A percentile compares a stretch with the other conserved stretches of the same genome.
Conservation (phyloP, 176 grass and related monocot species). For the Musa troglodytarum region DNA sequence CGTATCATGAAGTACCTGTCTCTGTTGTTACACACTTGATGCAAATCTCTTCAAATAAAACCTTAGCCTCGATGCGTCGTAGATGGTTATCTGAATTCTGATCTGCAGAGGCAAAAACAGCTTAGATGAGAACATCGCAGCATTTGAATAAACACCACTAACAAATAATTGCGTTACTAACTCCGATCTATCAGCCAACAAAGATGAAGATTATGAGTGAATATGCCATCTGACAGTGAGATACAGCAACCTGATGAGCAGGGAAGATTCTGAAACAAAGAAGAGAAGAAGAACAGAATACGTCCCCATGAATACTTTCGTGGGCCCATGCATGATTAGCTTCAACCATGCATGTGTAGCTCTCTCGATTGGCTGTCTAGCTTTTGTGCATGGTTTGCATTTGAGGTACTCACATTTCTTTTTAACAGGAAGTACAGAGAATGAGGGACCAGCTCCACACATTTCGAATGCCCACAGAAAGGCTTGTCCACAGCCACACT, state of each 20-base stretch:
- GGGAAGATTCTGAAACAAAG: not conserved
- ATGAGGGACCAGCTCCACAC: not conserved
- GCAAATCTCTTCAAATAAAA: not conserved
- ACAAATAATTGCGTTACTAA: too few relatives aligned
- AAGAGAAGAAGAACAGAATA: not conserved
- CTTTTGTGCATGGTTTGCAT: not conserved
- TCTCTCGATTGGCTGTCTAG: not conserved
- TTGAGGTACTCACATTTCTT: not conserved
- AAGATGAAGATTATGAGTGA: too few relatives aligned
- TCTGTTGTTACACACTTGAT: too few relatives aligned
- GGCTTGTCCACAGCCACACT: not conserved
- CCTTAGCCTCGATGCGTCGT: too few relatives aligned
- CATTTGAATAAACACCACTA: not conserved
- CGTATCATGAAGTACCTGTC: too few relatives aligned
- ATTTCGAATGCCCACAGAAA: not conserved
- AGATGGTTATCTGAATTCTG: too few relatives aligned
- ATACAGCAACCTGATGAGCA: not conserved
- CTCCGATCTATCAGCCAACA: too few relatives aligned
- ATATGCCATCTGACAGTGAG: too few relatives aligned
- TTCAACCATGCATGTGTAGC: not conserved
- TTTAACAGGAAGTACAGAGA: not conserved
- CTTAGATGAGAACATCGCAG: not conserved
- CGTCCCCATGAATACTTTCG: not conserved
- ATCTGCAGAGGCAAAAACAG: too few relatives aligned
- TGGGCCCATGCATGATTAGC: not conserved